Evolutionary conservation across 2,329 filamentous ascomycete genomes (phyloP).

Genomic region (Phoma herbarum): DNA sequence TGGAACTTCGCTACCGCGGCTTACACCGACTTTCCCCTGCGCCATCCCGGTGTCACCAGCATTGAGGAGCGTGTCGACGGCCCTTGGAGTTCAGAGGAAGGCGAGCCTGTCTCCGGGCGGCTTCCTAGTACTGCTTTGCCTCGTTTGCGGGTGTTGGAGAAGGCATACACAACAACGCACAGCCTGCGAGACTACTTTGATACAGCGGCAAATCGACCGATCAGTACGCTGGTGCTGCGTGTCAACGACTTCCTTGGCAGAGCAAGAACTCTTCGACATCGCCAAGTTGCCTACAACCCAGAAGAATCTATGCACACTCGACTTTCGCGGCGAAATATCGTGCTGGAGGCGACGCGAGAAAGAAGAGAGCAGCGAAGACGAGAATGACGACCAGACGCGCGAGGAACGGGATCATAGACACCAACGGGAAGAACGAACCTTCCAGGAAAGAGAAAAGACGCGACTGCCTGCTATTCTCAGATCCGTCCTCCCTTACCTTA

Average conservation of each 20-base stretch:
- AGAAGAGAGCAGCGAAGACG: not conserved
- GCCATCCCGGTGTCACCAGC: not conserved
- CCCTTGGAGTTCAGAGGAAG: not conserved
- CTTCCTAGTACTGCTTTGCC: not conserved
- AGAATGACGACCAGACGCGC: not conserved
- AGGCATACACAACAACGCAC: not conserved
- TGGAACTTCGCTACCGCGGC: not conserved
- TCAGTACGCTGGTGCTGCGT: not conserved
- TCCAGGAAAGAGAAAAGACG: not conserved
- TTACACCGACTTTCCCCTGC: not conserved
- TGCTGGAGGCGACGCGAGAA: not conserved
- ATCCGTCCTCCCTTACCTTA: not conserved
- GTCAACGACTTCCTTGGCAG: not conserved
- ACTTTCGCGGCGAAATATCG: not conserved
- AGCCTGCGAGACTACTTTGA: not conserved
- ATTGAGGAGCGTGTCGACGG: conserved; percentile 1
- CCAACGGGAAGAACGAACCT: not conserved
- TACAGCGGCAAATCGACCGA: not conserved
- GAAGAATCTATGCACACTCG: not conserved
- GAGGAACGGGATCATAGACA: not conserved
- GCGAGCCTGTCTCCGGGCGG: not conserved
- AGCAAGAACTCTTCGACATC: not conserved
- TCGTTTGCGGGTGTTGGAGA: not conserved
- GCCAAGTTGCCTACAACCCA: not conserved
- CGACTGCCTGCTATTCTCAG: not conserved